Percentiles rank a stretch among this genome's conserved stretches.
phyloP scores from a whole-genome alignment of 2,329 filamentous ascomycete species.

The Sporothrix dimorphospora region DNA sequence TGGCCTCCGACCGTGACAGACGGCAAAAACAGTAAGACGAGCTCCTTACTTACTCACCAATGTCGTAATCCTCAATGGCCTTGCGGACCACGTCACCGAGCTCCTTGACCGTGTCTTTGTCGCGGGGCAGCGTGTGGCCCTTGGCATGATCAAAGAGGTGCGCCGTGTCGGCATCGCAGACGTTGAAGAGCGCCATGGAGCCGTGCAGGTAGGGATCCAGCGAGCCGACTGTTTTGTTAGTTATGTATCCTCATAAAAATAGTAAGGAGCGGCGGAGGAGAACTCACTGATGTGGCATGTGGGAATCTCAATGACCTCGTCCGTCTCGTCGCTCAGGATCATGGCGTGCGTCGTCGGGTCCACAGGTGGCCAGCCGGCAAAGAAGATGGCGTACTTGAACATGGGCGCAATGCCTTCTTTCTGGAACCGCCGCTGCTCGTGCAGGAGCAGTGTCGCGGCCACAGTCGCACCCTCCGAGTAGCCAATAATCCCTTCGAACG shows the following conservation, averaged over 20 bases:
- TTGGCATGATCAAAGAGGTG: constrained; percentile 68
- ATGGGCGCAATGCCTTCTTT: constrained; percentile 43
- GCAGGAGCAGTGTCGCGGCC: constrained; percentile 56
- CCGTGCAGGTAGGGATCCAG: constrained; percentile 64
- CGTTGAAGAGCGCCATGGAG: constrained; percentile 62
- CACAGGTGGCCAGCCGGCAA: constrained; percentile 58
- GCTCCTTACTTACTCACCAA: constrained; percentile 26
- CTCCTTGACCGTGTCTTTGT: constrained; percentile 53
- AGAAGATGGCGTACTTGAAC: constrained; percentile 55
- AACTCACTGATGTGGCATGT: constrained; percentile 56
- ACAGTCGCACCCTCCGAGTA: constrained; percentile 64
- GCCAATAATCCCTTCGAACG: constrained; percentile 59
- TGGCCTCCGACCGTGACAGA: neutral
- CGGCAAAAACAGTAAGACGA: neutral
- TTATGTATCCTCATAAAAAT: neutral
- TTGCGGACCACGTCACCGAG: constrained; percentile 50
- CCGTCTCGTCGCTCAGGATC: constrained; percentile 53
- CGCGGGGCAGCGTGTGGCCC: constrained; percentile 64
- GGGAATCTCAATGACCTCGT: constrained; percentile 54
- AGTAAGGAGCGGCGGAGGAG: neutral
- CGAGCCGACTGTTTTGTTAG: constrained; percentile 48
- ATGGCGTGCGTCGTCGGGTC: constrained; percentile 48
- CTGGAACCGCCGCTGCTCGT: constrained; percentile 49
- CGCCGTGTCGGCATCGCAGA: constrained; percentile 62
- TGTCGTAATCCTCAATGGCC: constrained; percentile 36